phyloP scores from a whole-genome alignment of 345 rosid species.

The Microthlaspi erraticum region DNA sequence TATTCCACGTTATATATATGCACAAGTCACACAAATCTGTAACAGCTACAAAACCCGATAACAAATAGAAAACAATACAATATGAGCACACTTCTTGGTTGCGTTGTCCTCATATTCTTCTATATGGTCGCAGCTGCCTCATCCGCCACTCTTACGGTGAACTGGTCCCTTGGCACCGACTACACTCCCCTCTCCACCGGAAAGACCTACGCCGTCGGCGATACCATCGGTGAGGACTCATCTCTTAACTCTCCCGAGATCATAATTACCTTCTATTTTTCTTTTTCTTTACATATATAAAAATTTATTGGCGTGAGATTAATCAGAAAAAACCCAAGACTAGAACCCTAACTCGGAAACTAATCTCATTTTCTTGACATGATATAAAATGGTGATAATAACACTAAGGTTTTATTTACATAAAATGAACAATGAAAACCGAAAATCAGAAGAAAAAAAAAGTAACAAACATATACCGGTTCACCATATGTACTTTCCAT shows the following conservation, averaged over 20 bases:
- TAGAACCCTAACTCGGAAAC: not conserved
- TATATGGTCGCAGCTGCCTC: constrained; percentile 49
- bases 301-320: not conserved
- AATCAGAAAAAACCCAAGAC: not conserved
- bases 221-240: constrained; percentile 62
- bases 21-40: not conserved
- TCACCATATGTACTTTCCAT: not conserved
- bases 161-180: constrained; percentile 69
- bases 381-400: constrained; percentile 27
- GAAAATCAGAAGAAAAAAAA: not conserved
- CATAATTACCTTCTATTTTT: not conserved
- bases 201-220: constrained; percentile 71
- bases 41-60: too few relatives aligned
- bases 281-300: too few relatives aligned
- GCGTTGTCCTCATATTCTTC: constrained; percentile 40
- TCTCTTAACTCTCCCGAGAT: constrained; percentile 6
- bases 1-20: not conserved
- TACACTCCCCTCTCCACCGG: constrained; percentile 65
- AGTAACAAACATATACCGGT: not conserved
- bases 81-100: constrained; percentile 35
- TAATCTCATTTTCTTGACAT: not conserved
- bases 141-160: constrained; percentile 71
- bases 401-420: not conserved
- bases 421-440: constrained; percentile 9
- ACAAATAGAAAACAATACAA: not conserved